Conservation (phyloP, 768 basidiomycete genomes). For the Panaeolus papilionaceus region DNA sequence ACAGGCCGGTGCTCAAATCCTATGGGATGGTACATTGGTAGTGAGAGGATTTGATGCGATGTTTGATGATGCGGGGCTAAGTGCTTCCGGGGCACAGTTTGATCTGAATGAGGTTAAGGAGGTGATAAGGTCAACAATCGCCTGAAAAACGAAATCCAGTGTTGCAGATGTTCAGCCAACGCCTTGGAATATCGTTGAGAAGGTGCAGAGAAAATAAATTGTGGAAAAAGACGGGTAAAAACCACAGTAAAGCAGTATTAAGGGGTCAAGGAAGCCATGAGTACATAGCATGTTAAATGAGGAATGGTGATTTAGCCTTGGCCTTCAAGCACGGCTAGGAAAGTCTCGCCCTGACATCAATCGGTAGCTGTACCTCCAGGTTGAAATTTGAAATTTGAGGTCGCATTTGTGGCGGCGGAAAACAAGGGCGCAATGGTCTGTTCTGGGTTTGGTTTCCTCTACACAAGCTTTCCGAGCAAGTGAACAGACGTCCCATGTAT, state of each 20-base stretch:
- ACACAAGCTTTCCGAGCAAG: too few species aligned
- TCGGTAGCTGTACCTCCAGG: neutral
- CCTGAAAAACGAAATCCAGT: neutral
- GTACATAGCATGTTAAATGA: too few species aligned
- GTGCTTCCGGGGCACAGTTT: conserved; percentile 4
- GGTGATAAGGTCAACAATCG: neutral
- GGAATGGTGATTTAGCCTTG: too few species aligned
- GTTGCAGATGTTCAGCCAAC: too few species aligned
- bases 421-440: neutral
- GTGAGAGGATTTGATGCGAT: neutral
- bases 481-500: too few species aligned
- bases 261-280: too few species aligned
- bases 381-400: neutral
- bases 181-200: too few species aligned
- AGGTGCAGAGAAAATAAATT: too few species aligned
- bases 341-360: neutral
- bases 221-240: too few species aligned
- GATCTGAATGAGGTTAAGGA: neutral
- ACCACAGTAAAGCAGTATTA: too few species aligned
- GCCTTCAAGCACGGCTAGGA: neutral
- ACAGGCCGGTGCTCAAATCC: neutral
- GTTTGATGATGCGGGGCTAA: neutral
- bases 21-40: neutral
- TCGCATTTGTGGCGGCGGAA: neutral
- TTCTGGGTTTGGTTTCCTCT: too few species aligned